Conservation (phyloP, 192 early-diverging fungal genomes). For the Coemansia sp. region DNA sequence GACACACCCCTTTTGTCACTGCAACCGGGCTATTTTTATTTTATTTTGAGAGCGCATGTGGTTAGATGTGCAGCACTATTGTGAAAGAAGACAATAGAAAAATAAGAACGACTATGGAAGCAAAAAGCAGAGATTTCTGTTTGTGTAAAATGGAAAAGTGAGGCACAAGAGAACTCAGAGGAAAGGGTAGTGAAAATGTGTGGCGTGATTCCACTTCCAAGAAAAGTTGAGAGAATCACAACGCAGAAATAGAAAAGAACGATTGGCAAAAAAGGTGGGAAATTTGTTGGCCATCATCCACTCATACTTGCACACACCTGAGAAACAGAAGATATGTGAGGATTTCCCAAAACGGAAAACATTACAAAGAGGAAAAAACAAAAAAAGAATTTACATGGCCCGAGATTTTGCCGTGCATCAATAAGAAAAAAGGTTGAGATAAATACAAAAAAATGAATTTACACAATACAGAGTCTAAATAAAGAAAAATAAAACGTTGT, state of each 20-base stretch:
- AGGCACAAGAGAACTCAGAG: background rate
- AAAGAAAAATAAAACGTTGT: slow-evolving; percentile 18
- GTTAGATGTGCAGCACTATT: background rate
- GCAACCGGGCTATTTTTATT: background rate
- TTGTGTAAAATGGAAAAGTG: background rate
- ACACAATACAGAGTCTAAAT: slow-evolving; percentile 9
- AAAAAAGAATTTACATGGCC: background rate
- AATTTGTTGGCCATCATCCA: background rate
- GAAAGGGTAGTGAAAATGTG: background rate
- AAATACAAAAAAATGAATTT: slow-evolving; percentile 12
- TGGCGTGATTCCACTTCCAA: background rate
- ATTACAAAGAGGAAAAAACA: background rate
- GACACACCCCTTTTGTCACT: background rate
- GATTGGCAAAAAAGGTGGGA: background rate
- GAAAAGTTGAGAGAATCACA: background rate
- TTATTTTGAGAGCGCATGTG: background rate
- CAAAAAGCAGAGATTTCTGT: background rate
- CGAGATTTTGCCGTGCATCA: slow-evolving; percentile 16
- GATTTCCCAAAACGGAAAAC: background rate
- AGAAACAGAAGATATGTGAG: background rate
- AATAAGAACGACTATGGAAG: background rate
- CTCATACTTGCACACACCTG: background rate
- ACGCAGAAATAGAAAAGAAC: background rate
- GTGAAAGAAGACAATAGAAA: background rate
- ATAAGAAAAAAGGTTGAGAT: background rate